These are phyloP conservation scores for Garcia nutans DNA, from an alignment of 345 rosid species.

Conservation along the genomic window DNA sequence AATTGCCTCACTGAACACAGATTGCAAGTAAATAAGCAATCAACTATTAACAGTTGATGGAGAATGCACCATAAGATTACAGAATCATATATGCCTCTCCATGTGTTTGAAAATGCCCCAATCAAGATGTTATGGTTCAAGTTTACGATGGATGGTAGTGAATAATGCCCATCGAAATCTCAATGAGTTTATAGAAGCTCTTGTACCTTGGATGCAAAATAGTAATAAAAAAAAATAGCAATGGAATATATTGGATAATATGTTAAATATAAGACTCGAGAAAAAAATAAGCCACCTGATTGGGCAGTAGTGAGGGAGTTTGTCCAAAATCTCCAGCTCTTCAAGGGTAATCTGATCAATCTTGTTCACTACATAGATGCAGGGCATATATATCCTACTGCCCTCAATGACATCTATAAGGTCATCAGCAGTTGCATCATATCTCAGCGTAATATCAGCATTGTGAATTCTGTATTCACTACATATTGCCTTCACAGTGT, in stretches of 20 bases:
- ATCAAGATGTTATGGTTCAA: not conserved
- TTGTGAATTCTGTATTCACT: conserved; percentile 95
- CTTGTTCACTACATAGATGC: conserved; percentile 93
- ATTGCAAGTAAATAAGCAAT: not conserved
- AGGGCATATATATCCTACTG: conserved; percentile 94
- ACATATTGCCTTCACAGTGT: conserved; percentile 95
- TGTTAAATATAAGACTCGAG: not conserved
- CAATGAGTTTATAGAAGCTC: too few relatives aligned
- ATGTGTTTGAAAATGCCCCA: not conserved
- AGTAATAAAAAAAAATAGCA: not conserved
- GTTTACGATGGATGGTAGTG: not conserved
- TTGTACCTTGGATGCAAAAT: not conserved
- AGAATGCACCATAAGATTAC: not conserved
- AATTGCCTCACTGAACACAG: not conserved
- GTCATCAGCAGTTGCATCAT: conserved; percentile 97
- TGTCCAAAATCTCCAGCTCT: conserved; percentile 94
- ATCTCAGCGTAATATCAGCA: conserved; percentile 91
- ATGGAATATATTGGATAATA: not conserved
- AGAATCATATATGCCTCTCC: not conserved
- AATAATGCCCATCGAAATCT: too few relatives aligned
- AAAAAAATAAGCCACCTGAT: conserved; percentile 53
- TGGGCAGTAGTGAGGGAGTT: conserved; percentile 97
- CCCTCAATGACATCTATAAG: conserved; percentile 98
- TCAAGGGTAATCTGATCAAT: conserved; percentile 95
- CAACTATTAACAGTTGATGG: not conserved